These are phyloP conservation scores for Hirsutella minnesotensis DNA, from an alignment of 2,329 filamentous ascomycete species.

Conservation along the genomic window DNA sequence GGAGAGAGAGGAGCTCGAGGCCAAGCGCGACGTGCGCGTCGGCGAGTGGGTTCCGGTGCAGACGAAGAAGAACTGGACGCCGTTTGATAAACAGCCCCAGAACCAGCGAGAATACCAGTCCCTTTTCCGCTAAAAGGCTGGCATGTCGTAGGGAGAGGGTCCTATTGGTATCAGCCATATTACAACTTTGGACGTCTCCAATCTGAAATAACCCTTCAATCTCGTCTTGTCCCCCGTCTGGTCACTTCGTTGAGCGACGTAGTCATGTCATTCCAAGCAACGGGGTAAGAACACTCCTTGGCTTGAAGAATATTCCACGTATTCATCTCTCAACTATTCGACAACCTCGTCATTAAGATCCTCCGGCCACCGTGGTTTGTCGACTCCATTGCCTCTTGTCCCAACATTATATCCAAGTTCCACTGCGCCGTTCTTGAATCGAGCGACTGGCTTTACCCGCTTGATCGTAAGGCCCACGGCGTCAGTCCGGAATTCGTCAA, in stretches of 20 bases:
- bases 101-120: background rate
- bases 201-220: no score
- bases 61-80: background rate
- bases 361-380: background rate
- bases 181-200: no score
- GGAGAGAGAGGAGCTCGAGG: background rate
- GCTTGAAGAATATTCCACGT: no score
- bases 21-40: background rate
- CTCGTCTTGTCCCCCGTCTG: no score
- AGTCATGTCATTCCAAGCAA: no score
- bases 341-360: background rate
- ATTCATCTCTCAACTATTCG: no score
- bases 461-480: background rate
- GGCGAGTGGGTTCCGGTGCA: background rate
- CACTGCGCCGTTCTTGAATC: background rate
- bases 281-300: no score
- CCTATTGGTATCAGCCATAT: no score
- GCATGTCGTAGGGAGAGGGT: no score
- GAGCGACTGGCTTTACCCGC: background rate
- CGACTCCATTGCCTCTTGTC: constrained; percentile 1
- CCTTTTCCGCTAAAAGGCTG: background rate
- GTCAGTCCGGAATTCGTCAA: constrained; percentile 17
- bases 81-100: background rate
- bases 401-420: background rate
- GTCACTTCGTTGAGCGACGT: no score